These are phyloP conservation scores for Zymoseptoria brevis DNA, from an alignment of 2,329 filamentous ascomycete species.

Conservation along the genomic window DNA sequence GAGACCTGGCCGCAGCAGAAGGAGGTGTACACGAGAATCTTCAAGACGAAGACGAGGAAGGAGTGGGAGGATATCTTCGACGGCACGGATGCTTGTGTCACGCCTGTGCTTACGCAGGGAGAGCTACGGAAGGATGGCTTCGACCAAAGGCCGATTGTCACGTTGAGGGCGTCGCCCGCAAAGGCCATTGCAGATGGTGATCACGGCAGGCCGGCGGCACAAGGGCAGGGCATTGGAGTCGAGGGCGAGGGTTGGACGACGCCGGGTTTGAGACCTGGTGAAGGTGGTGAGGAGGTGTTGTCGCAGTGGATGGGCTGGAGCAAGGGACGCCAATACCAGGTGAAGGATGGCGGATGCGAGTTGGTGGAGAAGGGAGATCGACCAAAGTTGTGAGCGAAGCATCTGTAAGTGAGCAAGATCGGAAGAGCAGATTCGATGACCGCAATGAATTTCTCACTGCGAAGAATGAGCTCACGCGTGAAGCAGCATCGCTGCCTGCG, in stretches of 20 bases:
- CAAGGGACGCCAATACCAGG: slow-evolving; percentile 61
- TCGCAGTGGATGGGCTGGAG: slow-evolving; percentile 70
- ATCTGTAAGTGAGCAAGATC: not conserved
- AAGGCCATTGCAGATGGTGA: slow-evolving; percentile 50
- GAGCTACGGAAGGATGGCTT: slow-evolving; percentile 61
- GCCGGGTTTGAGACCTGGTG: slow-evolving; percentile 53
- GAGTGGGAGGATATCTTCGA: slow-evolving; percentile 87
- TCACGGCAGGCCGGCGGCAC: slow-evolving; percentile 32
- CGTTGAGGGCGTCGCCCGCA: slow-evolving; percentile 61
- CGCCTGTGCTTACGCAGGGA: slow-evolving; percentile 69
- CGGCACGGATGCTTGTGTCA: slow-evolving; percentile 83
- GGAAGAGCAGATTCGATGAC: not conserved
- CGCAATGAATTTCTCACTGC: not conserved
- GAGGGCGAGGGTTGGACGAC: slow-evolving; percentile 61
- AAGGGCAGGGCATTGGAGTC: slow-evolving; percentile 58
- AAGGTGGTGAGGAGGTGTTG: slow-evolving; percentile 64
- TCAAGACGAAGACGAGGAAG: slow-evolving; percentile 59
- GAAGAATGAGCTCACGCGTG: no score
- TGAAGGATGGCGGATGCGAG: slow-evolving; percentile 55
- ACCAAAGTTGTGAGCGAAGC: slow-evolving; percentile 9
- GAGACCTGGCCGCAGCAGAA: slow-evolving; percentile 61
- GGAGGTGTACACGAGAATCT: slow-evolving; percentile 52
- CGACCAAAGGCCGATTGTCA: slow-evolving; percentile 64
- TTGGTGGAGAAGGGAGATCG: slow-evolving; percentile 9
- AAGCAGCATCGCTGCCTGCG: not conserved